Evolutionary conservation across 441 rosid species (phyloP).

Genomic region (Pelargonium exstipulatum): DNA sequence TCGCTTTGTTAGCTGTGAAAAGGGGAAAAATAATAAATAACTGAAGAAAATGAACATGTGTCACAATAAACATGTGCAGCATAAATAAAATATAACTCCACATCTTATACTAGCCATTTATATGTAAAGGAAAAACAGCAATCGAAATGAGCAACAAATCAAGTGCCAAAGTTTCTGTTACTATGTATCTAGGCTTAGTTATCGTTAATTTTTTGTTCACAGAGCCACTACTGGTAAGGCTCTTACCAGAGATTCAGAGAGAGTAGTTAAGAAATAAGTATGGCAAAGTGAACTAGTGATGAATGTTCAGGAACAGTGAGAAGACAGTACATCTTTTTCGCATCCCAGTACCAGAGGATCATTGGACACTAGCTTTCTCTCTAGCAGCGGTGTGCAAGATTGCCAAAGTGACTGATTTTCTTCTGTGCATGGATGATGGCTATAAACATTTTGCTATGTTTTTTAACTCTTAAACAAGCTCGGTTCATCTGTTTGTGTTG

Average conservation of each 20-base stretch:
- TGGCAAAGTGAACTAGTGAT: background rate
- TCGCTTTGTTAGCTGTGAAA: slow-evolving; percentile 62
- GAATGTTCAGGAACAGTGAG: background rate
- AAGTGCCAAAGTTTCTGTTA: background rate
- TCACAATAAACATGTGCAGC: slow-evolving; percentile 8
- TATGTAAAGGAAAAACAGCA: background rate
- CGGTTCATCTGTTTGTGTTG: background rate
- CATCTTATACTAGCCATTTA: background rate
- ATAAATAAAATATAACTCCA: background rate
- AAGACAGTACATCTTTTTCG: background rate
- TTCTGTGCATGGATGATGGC: background rate
- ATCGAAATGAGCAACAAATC: background rate
- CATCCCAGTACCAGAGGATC: background rate
- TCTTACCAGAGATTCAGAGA: background rate
- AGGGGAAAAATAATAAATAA: slow-evolving; percentile 1
- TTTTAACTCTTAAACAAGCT: background rate
- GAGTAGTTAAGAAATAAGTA: background rate
- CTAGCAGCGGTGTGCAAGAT: background rate
- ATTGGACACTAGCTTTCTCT: background rate
- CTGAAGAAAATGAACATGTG: slow-evolving; percentile 21
- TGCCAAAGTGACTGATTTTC: background rate
- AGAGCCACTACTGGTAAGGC: background rate
- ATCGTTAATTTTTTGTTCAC: background rate
- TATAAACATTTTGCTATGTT: background rate
- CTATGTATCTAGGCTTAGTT: background rate